Percentiles rank a stretch among this genome's conserved stretches.
phyloP scores from a whole-genome alignment of 2,329 filamentous ascomycete species.

The Colletotrichum truncatum region DNA sequence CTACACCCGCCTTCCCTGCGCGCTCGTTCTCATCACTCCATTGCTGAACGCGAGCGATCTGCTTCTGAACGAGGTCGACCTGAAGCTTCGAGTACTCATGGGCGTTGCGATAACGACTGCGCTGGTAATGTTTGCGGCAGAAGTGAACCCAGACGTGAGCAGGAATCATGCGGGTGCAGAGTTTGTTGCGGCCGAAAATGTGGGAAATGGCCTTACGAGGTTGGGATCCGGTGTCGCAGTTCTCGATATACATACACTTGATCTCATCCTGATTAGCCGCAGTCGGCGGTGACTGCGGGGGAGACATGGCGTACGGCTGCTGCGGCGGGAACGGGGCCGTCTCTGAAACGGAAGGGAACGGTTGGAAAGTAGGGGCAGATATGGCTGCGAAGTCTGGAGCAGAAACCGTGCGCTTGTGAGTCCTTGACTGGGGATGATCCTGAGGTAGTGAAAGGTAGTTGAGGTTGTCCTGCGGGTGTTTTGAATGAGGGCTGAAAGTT shows the following conservation, averaged over 20 bases:
- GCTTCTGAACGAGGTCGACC: conserved; percentile 69
- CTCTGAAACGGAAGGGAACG: conserved; percentile 32
- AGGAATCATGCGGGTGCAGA: conserved; percentile 76
- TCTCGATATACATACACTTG: conserved; percentile 63
- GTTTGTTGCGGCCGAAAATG: conserved; percentile 85
- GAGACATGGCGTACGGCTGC: conserved; percentile 33
- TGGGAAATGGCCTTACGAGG: conserved; percentile 82
- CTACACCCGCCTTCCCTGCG: conserved; percentile 49
- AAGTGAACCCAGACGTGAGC: conserved; percentile 77
- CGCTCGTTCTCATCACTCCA: conserved; percentile 66
- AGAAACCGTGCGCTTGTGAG: conserved; percentile 60
- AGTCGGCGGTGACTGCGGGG: conserved; percentile 16
- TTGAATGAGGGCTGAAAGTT: conserved; percentile 26
- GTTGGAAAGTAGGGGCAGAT: conserved; percentile 27
- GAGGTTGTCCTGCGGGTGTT: conserved; percentile 25
- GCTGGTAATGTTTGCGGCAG: conserved; percentile 86
- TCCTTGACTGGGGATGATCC: conserved; percentile 34
- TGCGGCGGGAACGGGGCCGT: conserved; percentile 12
- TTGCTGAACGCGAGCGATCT: conserved; percentile 68
- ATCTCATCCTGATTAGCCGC: conserved; percentile 25
- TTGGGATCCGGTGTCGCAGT: conserved; percentile 68
- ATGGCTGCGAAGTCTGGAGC: conserved; percentile 54
- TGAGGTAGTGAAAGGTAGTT: conserved; percentile 30
- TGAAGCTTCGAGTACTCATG: conserved; percentile 69
- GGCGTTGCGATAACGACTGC: conserved; percentile 74